Base-by-base conservation (phyloP, 2,329 filamentous ascomycete genomes). In the Diaporthe vaccinii region DNA sequence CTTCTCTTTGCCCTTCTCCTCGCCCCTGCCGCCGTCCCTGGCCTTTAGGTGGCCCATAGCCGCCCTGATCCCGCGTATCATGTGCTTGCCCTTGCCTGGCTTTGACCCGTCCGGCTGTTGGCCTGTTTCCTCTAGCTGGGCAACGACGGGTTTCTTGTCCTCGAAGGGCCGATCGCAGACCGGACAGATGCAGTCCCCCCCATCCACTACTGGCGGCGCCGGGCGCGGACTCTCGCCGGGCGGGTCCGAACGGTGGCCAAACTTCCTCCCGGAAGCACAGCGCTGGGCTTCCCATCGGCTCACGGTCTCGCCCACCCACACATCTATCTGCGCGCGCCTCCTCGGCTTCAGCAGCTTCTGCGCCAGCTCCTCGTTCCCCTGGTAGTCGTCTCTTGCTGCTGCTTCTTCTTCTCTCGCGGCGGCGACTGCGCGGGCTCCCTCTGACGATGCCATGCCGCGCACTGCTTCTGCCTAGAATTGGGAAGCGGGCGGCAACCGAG, bases 241-340 rank as follows among this genome's bases (percentile, higher is more conserved):
- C 36, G 39, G 17, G 46, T 75, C 74, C 44, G 41, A 53, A 22
- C 22, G 36, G 36, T 76, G 75, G 46, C 73, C 69, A 25, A 31
- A 75, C 20, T 15, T 22, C 25, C 55, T 67, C 20, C 67, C 75
- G 22, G 39, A 59, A 12, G 49, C 39, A 20, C 75, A 76, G 55
- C 17, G 41, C 31, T 76, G 73, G 17, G 44, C 28, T 20, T 46
- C 49, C 49, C 51, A 15, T 20, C 36, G 39, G 31, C 4, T 20
- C 3, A 72, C 36, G 3, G 49, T 39, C 62, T 76, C 75, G 69
- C 62, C 49, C 12, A 73, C 31, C 75, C 75, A 76, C n/a, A 76
- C 49, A 57, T 75, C 75, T 49, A 76, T 59, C 61, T 70, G 75
- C 34, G 39, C 67, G 1, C 73, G 75, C 53, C 61, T 28, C 44